Evolutionary conservation across 805 yeast species (phyloP).

Genomic region (Candida sanyiensis): DNA sequence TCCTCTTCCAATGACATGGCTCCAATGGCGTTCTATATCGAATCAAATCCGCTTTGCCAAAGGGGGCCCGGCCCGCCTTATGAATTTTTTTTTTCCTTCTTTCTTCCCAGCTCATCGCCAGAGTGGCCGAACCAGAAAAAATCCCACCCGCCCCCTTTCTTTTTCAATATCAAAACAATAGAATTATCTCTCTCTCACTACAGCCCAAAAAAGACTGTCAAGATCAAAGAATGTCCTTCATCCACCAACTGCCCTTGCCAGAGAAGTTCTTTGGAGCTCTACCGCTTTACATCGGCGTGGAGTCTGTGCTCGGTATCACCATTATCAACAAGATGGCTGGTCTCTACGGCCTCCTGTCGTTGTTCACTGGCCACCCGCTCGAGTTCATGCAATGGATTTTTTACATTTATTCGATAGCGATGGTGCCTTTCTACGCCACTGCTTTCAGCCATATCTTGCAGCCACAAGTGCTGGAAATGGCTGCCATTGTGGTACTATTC

Average conservation of each 20-base stretch:
- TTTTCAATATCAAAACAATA: not conserved
- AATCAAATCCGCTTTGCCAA: too few species aligned
- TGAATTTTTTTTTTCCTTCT: too few species aligned
- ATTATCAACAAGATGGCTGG: conserved; percentile 88
- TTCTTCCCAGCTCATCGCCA: conserved; percentile 2
- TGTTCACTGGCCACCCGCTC: conserved; percentile 86
- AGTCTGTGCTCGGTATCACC: conserved; percentile 66
- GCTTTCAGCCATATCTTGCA: conserved; percentile 48
- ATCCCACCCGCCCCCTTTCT: too few species aligned
- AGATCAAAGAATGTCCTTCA: not conserved
- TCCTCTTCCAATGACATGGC: conserved; percentile 9
- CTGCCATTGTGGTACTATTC: conserved; percentile 60
- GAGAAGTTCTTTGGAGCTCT: conserved; percentile 51
- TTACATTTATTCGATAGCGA: conserved; percentile 57
- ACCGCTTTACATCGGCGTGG: conserved; percentile 87
- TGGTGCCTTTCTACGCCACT: conserved; percentile 58
- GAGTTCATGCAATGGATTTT: conserved; percentile 77
- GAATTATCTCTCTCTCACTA: not conserved
- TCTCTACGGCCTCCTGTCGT: conserved; percentile 74
- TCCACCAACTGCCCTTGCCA: conserved; percentile 2
- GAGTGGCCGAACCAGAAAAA: conserved; percentile 1
- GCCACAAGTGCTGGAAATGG: conserved; percentile 54
- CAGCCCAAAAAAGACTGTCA: not conserved
- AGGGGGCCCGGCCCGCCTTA: too few species aligned
- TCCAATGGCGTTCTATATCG: too few species aligned